These are phyloP conservation scores for Astraeus odoratus DNA, from an alignment of 768 basidiomycete species.

Conservation along the genomic window DNA sequence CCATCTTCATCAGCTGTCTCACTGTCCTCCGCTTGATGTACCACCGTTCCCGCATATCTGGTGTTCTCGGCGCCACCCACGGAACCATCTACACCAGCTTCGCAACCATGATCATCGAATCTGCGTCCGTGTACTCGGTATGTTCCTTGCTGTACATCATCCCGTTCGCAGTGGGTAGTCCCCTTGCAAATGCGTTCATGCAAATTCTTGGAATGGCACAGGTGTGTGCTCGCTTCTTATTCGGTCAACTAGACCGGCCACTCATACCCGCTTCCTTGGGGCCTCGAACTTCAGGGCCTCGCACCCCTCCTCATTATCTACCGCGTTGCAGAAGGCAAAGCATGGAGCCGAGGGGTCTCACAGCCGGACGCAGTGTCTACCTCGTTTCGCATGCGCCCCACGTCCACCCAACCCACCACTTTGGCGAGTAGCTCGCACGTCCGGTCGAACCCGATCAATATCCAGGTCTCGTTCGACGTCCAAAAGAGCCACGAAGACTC, in stretches of 20 bases:
- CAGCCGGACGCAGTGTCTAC: constrained; percentile 3
- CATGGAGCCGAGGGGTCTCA: constrained; percentile 27
- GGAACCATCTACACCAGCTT: constrained; percentile 25
- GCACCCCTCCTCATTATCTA: constrained; percentile 43
- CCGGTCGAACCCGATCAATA: constrained; percentile 3
- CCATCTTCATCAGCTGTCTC: constrained; percentile 24
- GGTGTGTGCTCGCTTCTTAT: constrained; percentile 8
- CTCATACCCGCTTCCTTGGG: not conserved
- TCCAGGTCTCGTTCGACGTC: constrained; percentile 13
- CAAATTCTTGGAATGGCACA: constrained; percentile 26
- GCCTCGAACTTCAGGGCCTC: constrained; percentile 31
- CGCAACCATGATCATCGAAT: constrained; percentile 29
- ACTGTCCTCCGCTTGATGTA: constrained; percentile 27
- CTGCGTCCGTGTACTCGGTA: constrained; percentile 27
- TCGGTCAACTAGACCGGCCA: not conserved
- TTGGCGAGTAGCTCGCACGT: not conserved
- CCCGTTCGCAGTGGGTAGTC: constrained; percentile 17
- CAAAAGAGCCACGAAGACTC: constrained; percentile 4
- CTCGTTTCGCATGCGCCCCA: constrained; percentile 10
- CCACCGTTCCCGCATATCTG: constrained; percentile 20
- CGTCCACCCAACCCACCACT: constrained; percentile 3
- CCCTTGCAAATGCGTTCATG: constrained; percentile 22
- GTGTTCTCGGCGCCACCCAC: constrained; percentile 21
- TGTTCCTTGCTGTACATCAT: constrained; percentile 28
- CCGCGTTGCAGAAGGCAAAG: constrained; percentile 40